Evolutionary conservation across 75 land plant species (phyloP).

Genomic region (Adiantum capillusveneris): DNA sequence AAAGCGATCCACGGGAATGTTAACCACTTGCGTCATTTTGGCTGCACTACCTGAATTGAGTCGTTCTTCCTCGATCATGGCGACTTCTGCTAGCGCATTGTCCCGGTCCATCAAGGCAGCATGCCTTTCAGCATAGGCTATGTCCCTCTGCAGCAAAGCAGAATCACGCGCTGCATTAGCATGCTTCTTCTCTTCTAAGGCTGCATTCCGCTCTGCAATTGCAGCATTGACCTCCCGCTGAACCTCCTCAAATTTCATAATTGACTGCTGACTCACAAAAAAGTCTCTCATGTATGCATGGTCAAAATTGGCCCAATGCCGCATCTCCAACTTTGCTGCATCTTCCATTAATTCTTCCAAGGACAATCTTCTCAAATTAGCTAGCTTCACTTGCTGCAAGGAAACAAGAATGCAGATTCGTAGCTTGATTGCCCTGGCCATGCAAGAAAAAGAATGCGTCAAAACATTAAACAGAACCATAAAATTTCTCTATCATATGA

Average conservation of each 20-base stretch:
- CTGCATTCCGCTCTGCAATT: conserved; percentile 39
- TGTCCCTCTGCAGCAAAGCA: conserved; percentile 52
- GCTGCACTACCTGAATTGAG: not conserved
- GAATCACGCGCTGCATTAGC: conserved; percentile 46
- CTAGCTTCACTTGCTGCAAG: too few species aligned
- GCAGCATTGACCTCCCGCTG: conserved; percentile 32
- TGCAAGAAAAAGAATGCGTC: too few species aligned
- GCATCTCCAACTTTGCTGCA: not conserved
- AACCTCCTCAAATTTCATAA: not conserved
- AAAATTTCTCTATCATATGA: too few species aligned
- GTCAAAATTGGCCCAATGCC: conserved; percentile 1
- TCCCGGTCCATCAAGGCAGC: conserved; percentile 47
- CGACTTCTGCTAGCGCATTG: conserved; percentile 36
- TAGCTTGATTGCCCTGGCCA: too few species aligned
- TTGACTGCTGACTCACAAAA: not conserved
- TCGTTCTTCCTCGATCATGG: not conserved
- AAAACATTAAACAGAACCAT: too few species aligned
- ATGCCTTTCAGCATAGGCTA: conserved; percentile 48
- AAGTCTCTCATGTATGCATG: not conserved
- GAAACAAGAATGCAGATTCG: too few species aligned
- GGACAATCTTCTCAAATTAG: too few species aligned
- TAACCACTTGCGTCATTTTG: not conserved
- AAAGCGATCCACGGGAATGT: not conserved
- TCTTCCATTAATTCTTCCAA: conserved; percentile 2
- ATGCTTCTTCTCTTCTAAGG: conserved; percentile 42